Conservation (phyloP, 169 alveolate species). For the Perkinsus olseni region DNA sequence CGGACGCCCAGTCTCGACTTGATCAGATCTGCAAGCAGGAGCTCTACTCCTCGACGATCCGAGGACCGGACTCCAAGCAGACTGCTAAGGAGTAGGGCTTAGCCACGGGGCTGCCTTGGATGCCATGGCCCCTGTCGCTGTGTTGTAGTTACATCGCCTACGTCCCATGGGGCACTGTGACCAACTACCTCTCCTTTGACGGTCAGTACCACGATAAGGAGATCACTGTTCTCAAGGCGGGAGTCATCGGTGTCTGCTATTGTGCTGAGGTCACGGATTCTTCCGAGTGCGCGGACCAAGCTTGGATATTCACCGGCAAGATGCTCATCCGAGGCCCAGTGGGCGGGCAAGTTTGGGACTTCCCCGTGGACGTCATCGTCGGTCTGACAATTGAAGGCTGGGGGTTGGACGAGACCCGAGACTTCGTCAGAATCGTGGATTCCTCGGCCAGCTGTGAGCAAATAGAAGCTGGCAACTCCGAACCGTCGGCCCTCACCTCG, state of each 20-base stretch:
- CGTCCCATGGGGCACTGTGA: background rate
- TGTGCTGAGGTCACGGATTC: background rate
- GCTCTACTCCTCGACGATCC: background rate
- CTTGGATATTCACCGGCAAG: background rate
- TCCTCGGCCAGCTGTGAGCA: background rate
- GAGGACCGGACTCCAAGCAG: background rate
- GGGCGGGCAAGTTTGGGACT: background rate
- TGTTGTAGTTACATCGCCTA: background rate
- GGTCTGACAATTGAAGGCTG: background rate
- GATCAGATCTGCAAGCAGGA: background rate
- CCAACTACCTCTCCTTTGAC: background rate
- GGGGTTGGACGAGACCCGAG: background rate
- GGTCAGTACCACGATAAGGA: background rate
- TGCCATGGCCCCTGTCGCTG: background rate
- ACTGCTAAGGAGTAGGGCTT: background rate
- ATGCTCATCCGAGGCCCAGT: background rate
- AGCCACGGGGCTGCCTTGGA: background rate
- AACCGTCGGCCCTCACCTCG: background rate
- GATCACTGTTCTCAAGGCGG: constrained; percentile 1
- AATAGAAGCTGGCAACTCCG: background rate
- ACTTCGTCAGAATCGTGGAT: background rate
- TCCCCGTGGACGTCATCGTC: background rate
- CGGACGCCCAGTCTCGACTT: background rate
- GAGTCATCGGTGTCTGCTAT: background rate
- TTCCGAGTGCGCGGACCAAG: background rate